phyloP scores from a whole-genome alignment of 352 stramenopile species.

The Globisporangium heterothallicum region DNA sequence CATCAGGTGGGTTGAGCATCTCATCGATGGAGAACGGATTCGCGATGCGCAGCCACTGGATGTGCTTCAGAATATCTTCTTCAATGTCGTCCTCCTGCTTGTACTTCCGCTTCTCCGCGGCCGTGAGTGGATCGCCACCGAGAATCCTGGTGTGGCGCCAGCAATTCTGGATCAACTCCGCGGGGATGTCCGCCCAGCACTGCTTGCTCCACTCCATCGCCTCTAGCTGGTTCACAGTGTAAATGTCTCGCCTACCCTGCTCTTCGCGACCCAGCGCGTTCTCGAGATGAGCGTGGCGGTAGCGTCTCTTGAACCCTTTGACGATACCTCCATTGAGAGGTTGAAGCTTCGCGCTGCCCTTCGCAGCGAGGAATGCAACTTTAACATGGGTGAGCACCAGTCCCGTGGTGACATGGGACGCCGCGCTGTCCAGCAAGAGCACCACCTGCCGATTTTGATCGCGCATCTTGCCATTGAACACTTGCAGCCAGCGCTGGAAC shows the following conservation, averaged over 20 bases:
- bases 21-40: conserved; percentile 2
- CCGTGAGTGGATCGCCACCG: conserved; percentile 6
- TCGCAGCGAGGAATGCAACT: conserved; percentile 8
- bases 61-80: conserved; percentile 4
- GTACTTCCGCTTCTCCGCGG: conserved; percentile 8
- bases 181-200: conserved; percentile 5
- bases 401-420: conserved; percentile 13
- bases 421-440: conserved; percentile 16
- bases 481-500: conserved; percentile 19
- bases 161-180: conserved; percentile 1
- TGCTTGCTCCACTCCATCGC: conserved; percentile 14
- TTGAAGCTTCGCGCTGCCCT: conserved; percentile 14
- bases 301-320: conserved; percentile 17
- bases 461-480: conserved; percentile 15
- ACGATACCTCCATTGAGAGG: conserved; percentile 16
- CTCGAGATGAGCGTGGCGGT: conserved; percentile 13
- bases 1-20: conserved; percentile 4
- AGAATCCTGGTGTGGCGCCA: conserved; percentile 7
- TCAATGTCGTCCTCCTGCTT: conserved; percentile 6
- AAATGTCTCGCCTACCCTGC: conserved; percentile 12
- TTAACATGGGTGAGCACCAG: conserved; percentile 16
- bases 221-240: conserved; percentile 14
- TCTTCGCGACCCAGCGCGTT: conserved; percentile 18
- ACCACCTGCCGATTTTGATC: conserved; percentile 11
- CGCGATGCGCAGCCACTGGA: conserved; percentile 6